Evolutionary conservation across 1,284 basidiomycete genomes (phyloP), one percentile per base, ranked within the genome.

Genomic region (Mycena sp.): DNA sequence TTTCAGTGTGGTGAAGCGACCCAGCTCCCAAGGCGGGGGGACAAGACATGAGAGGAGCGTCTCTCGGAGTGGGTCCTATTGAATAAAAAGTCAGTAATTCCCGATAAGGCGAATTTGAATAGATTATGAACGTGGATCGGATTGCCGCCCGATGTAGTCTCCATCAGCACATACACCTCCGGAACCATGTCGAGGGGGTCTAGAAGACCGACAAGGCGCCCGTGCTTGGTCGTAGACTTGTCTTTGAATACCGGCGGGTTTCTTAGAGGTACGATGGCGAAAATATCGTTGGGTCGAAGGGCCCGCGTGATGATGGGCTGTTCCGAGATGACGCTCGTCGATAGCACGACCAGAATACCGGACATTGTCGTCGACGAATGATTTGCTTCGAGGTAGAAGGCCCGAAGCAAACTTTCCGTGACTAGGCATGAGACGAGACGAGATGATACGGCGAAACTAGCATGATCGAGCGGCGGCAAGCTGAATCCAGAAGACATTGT

Each of bases 171-270:
- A 62, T 77, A 82, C 30, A 82, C 69, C 43, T 72, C 73, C 6
- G 82, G 81, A n/a, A 78, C 57, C 82, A 84, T 83, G 68, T 83
- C 82, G 7, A 83, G 72, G 9, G 82, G 82, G 67, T 84, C 82
- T 16, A 83, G 70, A 28, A 83, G 76, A 38, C 77, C 79, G 30
- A 82, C 76, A 17, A 71, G 63, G 17, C 67, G 67, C 19, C 80
- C 80, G 63, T 78, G 73, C 43, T 75, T 76, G 48, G 66, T 71
- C 0, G 26, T 56, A 12, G 53, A 40, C 9, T 53, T 30, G 30
- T 66, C 72, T 19, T 73, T 72, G 46, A 81, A 73, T 5, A 81
- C 73, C 4, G 82, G 82, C 10, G 64, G 54, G 50, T 63, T 68
- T 11, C 71, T 71, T 19, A 77, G 55, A 17, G 76, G 75, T 25